Evolutionary conservation across 345 rosid species (phyloP).

Genomic region (Sisymbrium irio): DNA sequence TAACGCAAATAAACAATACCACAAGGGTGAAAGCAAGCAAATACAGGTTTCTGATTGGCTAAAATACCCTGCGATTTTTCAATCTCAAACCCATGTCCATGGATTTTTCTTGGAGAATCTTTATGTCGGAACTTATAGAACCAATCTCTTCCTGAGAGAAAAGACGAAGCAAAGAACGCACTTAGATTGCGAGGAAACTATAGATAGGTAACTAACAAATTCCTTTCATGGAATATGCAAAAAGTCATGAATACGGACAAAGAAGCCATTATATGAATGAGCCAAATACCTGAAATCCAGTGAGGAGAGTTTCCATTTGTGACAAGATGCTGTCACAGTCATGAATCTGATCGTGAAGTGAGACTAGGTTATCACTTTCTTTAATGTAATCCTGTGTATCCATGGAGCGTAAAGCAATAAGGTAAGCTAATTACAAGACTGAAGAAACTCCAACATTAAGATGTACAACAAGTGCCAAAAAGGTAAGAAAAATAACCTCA

Average conservation of each 20-base stretch:
- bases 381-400: conserved; percentile 82
- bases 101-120: conserved; percentile 94
- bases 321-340: conserved; percentile 90
- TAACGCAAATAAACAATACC: not conserved
- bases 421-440: not conserved
- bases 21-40: conserved; percentile 9
- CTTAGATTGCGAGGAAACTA: conserved; percentile 5
- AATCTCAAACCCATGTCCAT: conserved; percentile 99
- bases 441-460: not conserved
- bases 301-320: conserved; percentile 94
- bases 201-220: not conserved
- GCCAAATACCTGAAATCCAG: conserved; percentile 86
- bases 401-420: conserved; percentile 16
- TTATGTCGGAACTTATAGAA: conserved; percentile 96
- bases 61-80: conserved; percentile 91
- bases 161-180: conserved; percentile 14
- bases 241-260: not conserved
- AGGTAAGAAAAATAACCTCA: conserved; percentile 50
- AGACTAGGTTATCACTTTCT: conserved; percentile 94
- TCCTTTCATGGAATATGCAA: not conserved
- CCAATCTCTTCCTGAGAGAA: conserved; percentile 79
- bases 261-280: not conserved
- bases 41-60: conserved; percentile 3
- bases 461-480: not conserved
- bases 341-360: conserved; percentile 95